phyloP scores from a whole-genome alignment of 2,329 filamentous ascomycete genomes.

The Hypocreales sp. region DNA sequence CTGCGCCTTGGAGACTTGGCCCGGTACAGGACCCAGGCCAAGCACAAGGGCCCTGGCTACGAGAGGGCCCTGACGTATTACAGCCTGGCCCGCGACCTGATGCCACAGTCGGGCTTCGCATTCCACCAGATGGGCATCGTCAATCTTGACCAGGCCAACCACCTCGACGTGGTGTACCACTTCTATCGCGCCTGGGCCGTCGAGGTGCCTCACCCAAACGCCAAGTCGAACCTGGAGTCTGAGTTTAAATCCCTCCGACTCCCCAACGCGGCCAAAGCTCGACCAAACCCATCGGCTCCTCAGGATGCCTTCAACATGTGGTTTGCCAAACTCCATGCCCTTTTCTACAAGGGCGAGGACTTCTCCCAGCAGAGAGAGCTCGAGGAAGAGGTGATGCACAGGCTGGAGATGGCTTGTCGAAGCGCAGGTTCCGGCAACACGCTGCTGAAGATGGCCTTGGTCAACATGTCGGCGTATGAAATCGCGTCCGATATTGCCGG shows the following conservation, averaged over 20 bases:
- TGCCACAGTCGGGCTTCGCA: constrained; percentile 64
- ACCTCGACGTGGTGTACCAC: constrained; percentile 77
- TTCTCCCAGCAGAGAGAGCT: constrained; percentile 67
- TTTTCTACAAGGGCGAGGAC: constrained; percentile 62
- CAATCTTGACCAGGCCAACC: constrained; percentile 59
- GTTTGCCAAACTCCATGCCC: constrained; percentile 77
- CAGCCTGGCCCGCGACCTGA: constrained; percentile 60
- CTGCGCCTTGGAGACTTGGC: constrained; percentile 82
- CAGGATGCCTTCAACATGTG: constrained; percentile 56
- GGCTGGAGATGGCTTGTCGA: constrained; percentile 59
- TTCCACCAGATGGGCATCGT: constrained; percentile 89
- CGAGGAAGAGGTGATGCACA: constrained; percentile 71
- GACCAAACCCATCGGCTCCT: constrained; percentile 29
- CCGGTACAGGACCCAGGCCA: constrained; percentile 66
- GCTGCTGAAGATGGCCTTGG: constrained; percentile 64
- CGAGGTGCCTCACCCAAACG: constrained; percentile 58
- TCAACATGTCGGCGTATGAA: constrained; percentile 75
- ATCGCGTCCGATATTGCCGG: constrained; percentile 33
- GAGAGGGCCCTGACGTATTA: constrained; percentile 76
- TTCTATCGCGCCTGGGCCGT: constrained; percentile 72
- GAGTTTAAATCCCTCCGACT: constrained; percentile 50
- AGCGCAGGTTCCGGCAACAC: constrained; percentile 47
- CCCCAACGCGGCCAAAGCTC: constrained; percentile 17
- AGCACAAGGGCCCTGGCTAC: constrained; percentile 60
- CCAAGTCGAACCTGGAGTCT: constrained; percentile 59